Base-by-base conservation (phyloP, 1,284 basidiomycete genomes). In the Malassezia slooffiae region DNA sequence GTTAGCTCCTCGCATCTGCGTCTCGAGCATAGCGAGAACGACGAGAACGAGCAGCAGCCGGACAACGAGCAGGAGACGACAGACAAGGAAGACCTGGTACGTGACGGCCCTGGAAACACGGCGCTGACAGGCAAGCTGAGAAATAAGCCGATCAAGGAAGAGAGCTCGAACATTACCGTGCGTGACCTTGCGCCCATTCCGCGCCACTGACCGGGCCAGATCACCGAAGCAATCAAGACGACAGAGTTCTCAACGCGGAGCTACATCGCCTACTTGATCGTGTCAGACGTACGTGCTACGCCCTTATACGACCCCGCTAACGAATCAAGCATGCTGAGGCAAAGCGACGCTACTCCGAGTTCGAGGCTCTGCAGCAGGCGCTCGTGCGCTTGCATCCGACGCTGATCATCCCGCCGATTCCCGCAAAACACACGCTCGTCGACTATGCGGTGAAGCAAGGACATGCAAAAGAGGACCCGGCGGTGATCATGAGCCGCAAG, bases 381-480 rank as follows among this genome's bases (percentile, higher is more conserved):
- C 78, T 99, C 34, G 76, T 81, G 34, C 85, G 81, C 55, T 76
- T 99, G 40, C 95, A 97, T 70, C 93, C 93, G 0, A 95, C 90
- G 11, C 74, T 91, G 57, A 96, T 99, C 63, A 83, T 99, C 51
- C 91, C 93, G 1, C 93, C 93, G 27, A 93, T 99, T 51, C 93
- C 93, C 1, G 89, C 85, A 4, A 97, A 99, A 72, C 90, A 97
- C 72, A 84, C 83, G 2, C 75, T 99, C 22, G 80, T 86, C 21
- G 93, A 97, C 64, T 97, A 97, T 74, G 93, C 93, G 0, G 83
- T 90, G 50, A 95, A 96, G 72, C 91, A 95, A 68, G 81, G 78
- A 46, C 95, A 91, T 72, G 91, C 91, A 10, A 96, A 93, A 68
- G 90, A 97, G 66, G 93, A 99, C 64, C 80, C 83, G 1, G 80